Percentiles rank a stretch among this genome's conserved stretches.
phyloP scores from a whole-genome alignment of 208 protist genomes.

The Leptomonas seymouri region DNA sequence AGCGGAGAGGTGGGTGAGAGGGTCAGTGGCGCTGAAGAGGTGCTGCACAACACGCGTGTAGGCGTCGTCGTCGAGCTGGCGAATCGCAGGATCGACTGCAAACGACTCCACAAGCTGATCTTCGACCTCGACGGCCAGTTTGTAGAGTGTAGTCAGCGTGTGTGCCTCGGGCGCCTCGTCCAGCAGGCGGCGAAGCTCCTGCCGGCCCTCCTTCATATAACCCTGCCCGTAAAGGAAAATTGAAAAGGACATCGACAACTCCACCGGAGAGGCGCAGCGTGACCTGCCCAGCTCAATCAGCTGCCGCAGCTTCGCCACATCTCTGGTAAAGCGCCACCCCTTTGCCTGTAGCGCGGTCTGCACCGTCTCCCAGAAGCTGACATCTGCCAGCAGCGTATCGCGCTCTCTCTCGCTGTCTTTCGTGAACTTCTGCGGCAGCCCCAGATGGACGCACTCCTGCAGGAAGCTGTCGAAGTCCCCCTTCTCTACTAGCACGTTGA shows the following conservation, averaged over 20 bases:
- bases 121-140: constrained; percentile 64
- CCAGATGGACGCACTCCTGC: constrained; percentile 53
- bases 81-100: constrained; percentile 49
- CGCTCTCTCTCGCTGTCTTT: constrained; percentile 15
- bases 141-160: constrained; percentile 54
- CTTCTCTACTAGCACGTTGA: constrained; percentile 58
- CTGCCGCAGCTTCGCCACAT: constrained; percentile 37
- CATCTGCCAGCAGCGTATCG: constrained; percentile 42
- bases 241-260: constrained; percentile 53
- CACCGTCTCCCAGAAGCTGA: constrained; percentile 70
- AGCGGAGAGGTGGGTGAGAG: constrained; percentile 38
- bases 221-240: constrained; percentile 80
- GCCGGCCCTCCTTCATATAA: constrained; percentile 46
- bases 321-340: constrained; percentile 50
- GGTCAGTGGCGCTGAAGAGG: constrained; percentile 41
- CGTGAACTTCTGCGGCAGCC: constrained; percentile 4
- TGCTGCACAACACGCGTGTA: constrained; percentile 27
- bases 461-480: constrained; percentile 52
- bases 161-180: constrained; percentile 50
- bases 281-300: constrained; percentile 46
- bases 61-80: constrained; percentile 26
- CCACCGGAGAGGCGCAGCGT: constrained; percentile 55
- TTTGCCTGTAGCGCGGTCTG: constrained; percentile 52
- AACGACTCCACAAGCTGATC: constrained; percentile 80
- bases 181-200: constrained; percentile 45